Evolutionary conservation across 257 asterid genomes (phyloP).

Genomic region (Ilex aquifolium): DNA sequence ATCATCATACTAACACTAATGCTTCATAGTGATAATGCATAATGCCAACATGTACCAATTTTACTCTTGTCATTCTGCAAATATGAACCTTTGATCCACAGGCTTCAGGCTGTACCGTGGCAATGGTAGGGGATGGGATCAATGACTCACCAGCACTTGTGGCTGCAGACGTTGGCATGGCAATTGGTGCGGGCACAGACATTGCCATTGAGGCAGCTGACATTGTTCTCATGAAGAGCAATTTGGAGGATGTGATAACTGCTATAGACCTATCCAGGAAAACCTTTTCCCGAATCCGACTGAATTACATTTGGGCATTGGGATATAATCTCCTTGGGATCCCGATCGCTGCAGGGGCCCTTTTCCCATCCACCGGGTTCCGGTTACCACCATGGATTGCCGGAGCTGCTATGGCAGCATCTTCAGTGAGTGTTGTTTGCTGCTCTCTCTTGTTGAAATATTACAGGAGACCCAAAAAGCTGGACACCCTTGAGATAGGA

Average conservation of each 20-base stretch:
- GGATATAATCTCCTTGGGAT: slow-evolving; percentile 67
- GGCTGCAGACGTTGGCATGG: slow-evolving; percentile 82
- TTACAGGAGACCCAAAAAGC: slow-evolving; percentile 59
- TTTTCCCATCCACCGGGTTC: slow-evolving; percentile 60
- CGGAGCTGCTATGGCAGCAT: slow-evolving; percentile 95
- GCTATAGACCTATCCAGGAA: slow-evolving; percentile 77
- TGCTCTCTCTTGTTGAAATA: slow-evolving; percentile 76
- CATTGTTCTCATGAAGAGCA: slow-evolving; percentile 78
- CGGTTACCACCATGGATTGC: slow-evolving; percentile 94
- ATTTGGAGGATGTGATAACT: slow-evolving; percentile 78
- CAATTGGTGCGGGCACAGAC: slow-evolving; percentile 90
- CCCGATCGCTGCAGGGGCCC: slow-evolving; percentile 78
- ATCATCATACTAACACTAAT: too few species aligned
- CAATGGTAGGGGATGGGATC: slow-evolving; percentile 90
- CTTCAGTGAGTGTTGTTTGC: slow-evolving; percentile 86
- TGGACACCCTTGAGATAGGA: slow-evolving; percentile 32
- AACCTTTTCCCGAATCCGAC: slow-evolving; percentile 57
- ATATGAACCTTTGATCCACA: slow-evolving; percentile 8
- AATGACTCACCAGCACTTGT: slow-evolving; percentile 91
- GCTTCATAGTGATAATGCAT: too few species aligned
- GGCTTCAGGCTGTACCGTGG: slow-evolving; percentile 66
- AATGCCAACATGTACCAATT: too few species aligned
- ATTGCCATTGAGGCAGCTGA: slow-evolving; percentile 91
- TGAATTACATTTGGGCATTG: slow-evolving; percentile 74
- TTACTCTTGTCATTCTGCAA: slow-evolving; percentile 2